These are phyloP conservation scores for Arthrinium phaeospermum DNA, from an alignment of 2,329 filamentous ascomycete species.

Conservation along the genomic window DNA sequence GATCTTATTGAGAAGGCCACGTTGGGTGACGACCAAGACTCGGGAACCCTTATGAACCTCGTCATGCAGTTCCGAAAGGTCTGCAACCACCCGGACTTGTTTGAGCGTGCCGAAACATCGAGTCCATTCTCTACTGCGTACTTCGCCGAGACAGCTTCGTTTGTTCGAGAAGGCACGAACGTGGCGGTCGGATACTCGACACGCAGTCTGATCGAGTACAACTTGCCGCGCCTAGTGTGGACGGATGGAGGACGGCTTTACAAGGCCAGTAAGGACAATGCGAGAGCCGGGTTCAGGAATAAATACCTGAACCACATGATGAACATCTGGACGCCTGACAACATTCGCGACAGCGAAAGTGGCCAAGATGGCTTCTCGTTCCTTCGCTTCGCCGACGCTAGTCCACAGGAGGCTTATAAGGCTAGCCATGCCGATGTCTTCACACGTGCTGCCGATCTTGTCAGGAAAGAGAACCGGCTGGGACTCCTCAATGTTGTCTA, in stretches of 20 bases:
- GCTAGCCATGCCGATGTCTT: slow-evolving; percentile 75
- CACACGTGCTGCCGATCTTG: slow-evolving; percentile 70
- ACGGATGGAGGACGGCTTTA: slow-evolving; percentile 78
- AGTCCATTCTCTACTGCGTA: slow-evolving; percentile 84
- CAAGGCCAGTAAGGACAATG: slow-evolving; percentile 75
- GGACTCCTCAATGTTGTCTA: slow-evolving; percentile 73
- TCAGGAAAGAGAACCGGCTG: slow-evolving; percentile 62
- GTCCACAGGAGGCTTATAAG: slow-evolving; percentile 72
- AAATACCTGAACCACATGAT: slow-evolving; percentile 81
- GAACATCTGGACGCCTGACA: slow-evolving; percentile 87
- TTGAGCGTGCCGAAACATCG: slow-evolving; percentile 89
- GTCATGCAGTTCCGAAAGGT: slow-evolving; percentile 99
- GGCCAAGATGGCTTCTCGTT: slow-evolving; percentile 80
- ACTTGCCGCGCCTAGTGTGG: slow-evolving; percentile 82
- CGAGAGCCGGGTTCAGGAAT: slow-evolving; percentile 77
- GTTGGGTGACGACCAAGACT: slow-evolving; percentile 91
- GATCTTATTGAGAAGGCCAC: slow-evolving; percentile 98
- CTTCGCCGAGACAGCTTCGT: slow-evolving; percentile 95
- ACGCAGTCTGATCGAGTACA: slow-evolving; percentile 83
- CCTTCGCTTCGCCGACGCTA: slow-evolving; percentile 84
- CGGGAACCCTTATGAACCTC: slow-evolving; percentile 95
- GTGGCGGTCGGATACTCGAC: slow-evolving; percentile 87
- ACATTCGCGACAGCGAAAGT: slow-evolving; percentile 69
- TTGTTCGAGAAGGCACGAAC: slow-evolving; percentile 84
- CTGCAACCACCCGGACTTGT: slow-evolving; percentile 97